phyloP scores from a whole-genome alignment of 768 basidiomycete genomes.

The Candolleomyces efflorescens region DNA sequence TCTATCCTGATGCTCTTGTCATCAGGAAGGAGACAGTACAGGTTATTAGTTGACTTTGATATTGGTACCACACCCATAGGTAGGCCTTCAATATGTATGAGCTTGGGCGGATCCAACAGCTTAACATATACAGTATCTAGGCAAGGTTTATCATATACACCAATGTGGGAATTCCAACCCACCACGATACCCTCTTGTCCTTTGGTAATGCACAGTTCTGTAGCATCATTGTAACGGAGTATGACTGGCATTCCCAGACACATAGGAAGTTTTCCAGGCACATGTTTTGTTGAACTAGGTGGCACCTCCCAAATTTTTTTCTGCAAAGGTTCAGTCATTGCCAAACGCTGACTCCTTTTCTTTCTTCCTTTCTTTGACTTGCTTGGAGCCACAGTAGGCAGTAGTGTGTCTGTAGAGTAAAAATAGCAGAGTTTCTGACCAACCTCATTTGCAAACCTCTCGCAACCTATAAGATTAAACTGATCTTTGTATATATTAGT shows the following conservation, averaged over 20 bases:
- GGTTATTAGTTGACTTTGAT: slow-evolving; percentile 25
- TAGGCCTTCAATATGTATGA: slow-evolving; percentile 17
- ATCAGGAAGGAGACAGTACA: slow-evolving; percentile 13
- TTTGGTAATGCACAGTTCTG: slow-evolving; percentile 30
- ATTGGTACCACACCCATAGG: too few species aligned
- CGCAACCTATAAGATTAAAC: slow-evolving; percentile 28
- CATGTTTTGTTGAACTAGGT: slow-evolving; percentile 18
- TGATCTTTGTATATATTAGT: slow-evolving; percentile 31
- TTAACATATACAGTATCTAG: slow-evolving; percentile 27
- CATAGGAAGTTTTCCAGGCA: slow-evolving; percentile 20
- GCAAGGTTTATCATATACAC: slow-evolving; percentile 9
- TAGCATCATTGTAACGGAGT: slow-evolving; percentile 26
- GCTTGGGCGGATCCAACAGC: slow-evolving; percentile 19
- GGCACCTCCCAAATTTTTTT: background rate
- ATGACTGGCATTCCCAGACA: slow-evolving; percentile 33
- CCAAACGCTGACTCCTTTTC: background rate
- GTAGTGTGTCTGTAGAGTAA: slow-evolving; percentile 20
- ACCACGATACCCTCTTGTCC: slow-evolving; percentile 25
- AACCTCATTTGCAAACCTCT: slow-evolving; percentile 30
- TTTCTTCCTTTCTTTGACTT: background rate
- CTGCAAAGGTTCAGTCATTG: background rate
- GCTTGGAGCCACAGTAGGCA: background rate
- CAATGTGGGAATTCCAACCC: slow-evolving; percentile 18
- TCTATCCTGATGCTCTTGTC: slow-evolving; percentile 12
- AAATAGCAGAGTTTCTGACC: slow-evolving; percentile 21